A percentile compares a stretch with the other conserved stretches of the same genome.
These are phyloP conservation scores for Ceratocystis albifundus DNA, from an alignment of 2,329 filamentous ascomycete genomes.

Conservation along the genomic window DNA sequence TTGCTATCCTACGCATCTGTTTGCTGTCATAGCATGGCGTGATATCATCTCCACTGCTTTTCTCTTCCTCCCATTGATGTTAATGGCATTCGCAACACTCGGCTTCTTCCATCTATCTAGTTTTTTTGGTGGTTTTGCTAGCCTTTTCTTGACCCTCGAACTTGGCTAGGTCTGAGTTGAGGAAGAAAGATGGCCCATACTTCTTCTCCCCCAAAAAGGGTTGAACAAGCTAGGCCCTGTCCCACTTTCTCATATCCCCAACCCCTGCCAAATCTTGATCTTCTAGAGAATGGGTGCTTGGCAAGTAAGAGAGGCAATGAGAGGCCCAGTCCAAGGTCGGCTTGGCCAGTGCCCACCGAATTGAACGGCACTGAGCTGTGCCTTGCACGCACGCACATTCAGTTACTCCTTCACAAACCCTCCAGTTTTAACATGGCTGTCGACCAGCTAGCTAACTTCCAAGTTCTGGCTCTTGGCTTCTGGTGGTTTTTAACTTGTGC, in stretches of 20 bases:
- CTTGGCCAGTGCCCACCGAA: slow-evolving; percentile 5
- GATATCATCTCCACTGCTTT: neutral
- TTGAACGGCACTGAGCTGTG: neutral
- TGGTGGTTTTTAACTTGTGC: slow-evolving; percentile 3
- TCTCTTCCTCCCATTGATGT: neutral
- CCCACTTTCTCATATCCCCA: neutral
- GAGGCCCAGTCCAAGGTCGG: neutral
- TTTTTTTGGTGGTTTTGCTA: neutral
- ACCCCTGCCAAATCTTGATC: slow-evolving; percentile 19
- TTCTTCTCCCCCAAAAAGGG: slow-evolving; percentile 13
- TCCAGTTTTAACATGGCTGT: neutral
- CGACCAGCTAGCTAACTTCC: too few species aligned
- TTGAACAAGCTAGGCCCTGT: slow-evolving; percentile 27
- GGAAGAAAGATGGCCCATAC: slow-evolving; percentile 8
- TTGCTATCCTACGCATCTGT: neutral
- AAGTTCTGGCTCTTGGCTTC: neutral
- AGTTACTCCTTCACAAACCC: too few species aligned
- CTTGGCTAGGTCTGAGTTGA: slow-evolving; percentile 5
- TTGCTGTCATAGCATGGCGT: neutral
- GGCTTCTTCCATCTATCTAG: neutral
- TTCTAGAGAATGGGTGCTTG: slow-evolving; percentile 18
- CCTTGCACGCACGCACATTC: neutral
- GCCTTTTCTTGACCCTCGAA: neutral
- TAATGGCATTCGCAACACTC: neutral
- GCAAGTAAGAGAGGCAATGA: slow-evolving; percentile 11